A percentile compares a stretch with the other conserved stretches of the same genome.
These are phyloP conservation scores for Arthrobotrys pseudoclavata DNA, from an alignment of 2,329 filamentous ascomycete species.

Conservation along the genomic window DNA sequence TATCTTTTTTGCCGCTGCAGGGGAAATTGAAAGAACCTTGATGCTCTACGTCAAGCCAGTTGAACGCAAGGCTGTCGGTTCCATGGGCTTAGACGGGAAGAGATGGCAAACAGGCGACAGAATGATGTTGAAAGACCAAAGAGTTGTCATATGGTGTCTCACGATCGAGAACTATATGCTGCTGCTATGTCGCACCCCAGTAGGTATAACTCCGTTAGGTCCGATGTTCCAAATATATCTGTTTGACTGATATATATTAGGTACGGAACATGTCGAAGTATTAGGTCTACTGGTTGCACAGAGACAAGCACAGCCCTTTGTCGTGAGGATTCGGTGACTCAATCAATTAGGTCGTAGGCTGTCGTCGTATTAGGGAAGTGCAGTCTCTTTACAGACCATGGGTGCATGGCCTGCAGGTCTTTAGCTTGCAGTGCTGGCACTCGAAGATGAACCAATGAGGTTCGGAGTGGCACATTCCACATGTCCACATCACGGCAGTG, in stretches of 20 bases:
- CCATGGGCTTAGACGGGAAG: constrained; percentile 10
- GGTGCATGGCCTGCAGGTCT: constrained; percentile 74
- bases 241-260: constrained; percentile 11
- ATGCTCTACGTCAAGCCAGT: constrained; percentile 51
- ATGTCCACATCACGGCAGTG: constrained; percentile 76
- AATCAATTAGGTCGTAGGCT: constrained; percentile 30
- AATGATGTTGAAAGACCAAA: constrained; percentile 37
- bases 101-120: constrained; percentile 33
- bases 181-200: constrained; percentile 41
- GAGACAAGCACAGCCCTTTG: constrained; percentile 47
- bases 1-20: constrained; percentile 45
- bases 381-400: constrained; percentile 66
- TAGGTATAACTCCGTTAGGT: constrained; percentile 26
- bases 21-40: constrained; percentile 16
- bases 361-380: constrained; percentile 18
- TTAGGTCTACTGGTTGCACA: constrained; percentile 23
- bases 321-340: constrained; percentile 56
- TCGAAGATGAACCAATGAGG: constrained; percentile 79
- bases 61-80: constrained; percentile 47
- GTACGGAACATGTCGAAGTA: constrained; percentile 33
- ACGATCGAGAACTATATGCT: constrained; percentile 24
- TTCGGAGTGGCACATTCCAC: constrained; percentile 75
- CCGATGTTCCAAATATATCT: constrained; percentile 31
- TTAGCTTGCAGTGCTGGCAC: constrained; percentile 77
- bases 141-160: constrained; percentile 49